phyloP scores from a whole-genome alignment of 75 land plant genomes.

The Adiantum capillusveneris region DNA sequence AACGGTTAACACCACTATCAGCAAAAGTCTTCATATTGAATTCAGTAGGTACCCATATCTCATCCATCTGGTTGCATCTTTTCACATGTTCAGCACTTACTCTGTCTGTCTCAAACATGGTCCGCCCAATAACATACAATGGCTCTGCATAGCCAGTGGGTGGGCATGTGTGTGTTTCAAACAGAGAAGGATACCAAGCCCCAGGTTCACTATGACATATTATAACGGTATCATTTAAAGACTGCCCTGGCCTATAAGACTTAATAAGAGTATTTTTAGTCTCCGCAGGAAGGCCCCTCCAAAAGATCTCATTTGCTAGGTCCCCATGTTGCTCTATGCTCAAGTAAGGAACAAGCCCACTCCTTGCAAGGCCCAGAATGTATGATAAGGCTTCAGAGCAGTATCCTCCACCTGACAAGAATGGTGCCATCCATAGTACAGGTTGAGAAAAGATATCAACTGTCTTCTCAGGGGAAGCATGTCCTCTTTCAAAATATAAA shows the following conservation, averaged over 20 bases:
- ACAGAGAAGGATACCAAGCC: constrained; percentile 84
- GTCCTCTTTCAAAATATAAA: not conserved
- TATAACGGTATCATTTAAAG: constrained; percentile 41
- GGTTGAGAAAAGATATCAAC: constrained; percentile 17
- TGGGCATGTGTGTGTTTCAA: constrained; percentile 63
- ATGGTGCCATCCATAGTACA: constrained; percentile 92
- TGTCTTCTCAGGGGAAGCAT: not conserved
- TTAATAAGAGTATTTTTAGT: constrained; percentile 28
- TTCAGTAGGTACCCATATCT: constrained; percentile 81
- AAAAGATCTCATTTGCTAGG: constrained; percentile 37
- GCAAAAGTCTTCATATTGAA: constrained; percentile 64
- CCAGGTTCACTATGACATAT: constrained; percentile 92
- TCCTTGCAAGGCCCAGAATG: constrained; percentile 29
- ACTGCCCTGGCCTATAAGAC: constrained; percentile 25
- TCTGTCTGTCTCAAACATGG: constrained; percentile 94
- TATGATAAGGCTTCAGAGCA: constrained; percentile 83
- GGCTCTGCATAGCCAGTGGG: constrained; percentile 50
- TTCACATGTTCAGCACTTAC: constrained; percentile 55
- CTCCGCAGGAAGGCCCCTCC: constrained; percentile 55
- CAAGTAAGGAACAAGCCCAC: constrained; percentile 18
- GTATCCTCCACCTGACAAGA: constrained; percentile 82
- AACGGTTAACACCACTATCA: constrained; percentile 49
- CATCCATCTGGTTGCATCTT: constrained; percentile 73
- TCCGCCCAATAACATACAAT: constrained; percentile 55
- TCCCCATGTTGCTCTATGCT: constrained; percentile 52